These are phyloP conservation scores for Pyrenophora seminiperda DNA, from an alignment of 2,329 filamentous ascomycete species.

Conservation along the genomic window DNA sequence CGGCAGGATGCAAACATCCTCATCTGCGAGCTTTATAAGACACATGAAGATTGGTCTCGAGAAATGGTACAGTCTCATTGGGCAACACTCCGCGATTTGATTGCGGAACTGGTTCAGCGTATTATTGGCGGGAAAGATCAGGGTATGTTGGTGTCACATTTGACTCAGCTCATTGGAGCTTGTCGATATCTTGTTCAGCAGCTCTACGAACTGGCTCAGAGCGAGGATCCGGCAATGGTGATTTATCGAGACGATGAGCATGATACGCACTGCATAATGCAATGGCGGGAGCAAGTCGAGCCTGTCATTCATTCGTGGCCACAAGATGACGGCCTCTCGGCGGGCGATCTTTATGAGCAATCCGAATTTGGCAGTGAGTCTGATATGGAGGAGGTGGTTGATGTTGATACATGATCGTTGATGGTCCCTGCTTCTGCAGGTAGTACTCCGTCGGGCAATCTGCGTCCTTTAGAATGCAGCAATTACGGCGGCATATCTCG, in stretches of 20 bases:
- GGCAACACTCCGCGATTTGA: conserved; percentile 22
- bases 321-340: conserved; percentile 38
- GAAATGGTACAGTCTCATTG: conserved; percentile 31
- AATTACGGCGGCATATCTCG: neutral
- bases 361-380: conserved; percentile 48
- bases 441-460: neutral
- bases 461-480: neutral
- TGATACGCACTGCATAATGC: conserved; percentile 32
- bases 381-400: conserved; percentile 37
- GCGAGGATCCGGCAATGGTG: conserved; percentile 28
- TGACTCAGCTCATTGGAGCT: conserved; percentile 33
- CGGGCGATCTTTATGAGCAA: conserved; percentile 41
- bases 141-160: conserved; percentile 28
- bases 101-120: conserved; percentile 25
- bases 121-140: conserved; percentile 33
- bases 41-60: conserved; percentile 19
- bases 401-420: conserved; percentile 18
- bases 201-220: conserved; percentile 26
- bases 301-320: conserved; percentile 31
- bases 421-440: neutral
- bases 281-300: conserved; percentile 32
- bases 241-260: conserved; percentile 24
- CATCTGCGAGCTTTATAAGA: conserved; percentile 32
- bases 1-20: conserved; percentile 28
- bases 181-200: conserved; percentile 27